These are phyloP conservation scores for Claviceps citrina DNA, from an alignment of 2,329 filamentous ascomycete genomes.

Conservation along the genomic window DNA sequence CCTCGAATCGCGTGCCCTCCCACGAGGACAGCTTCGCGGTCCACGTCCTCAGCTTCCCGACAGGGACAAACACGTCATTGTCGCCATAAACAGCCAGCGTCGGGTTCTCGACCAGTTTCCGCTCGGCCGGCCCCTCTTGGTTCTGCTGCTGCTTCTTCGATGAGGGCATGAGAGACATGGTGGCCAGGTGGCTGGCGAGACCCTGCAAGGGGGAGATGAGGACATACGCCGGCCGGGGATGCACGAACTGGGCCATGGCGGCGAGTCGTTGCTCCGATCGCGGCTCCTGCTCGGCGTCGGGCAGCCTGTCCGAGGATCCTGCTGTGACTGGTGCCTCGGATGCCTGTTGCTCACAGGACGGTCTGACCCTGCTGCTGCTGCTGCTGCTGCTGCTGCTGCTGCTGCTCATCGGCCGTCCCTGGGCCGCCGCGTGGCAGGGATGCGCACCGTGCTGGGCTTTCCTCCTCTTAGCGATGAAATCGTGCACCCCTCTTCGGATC, in stretches of 20 bases:
- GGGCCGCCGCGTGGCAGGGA: constrained; percentile 1
- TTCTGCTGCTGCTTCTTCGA: constrained; percentile 11
- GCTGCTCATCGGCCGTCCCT: background rate
- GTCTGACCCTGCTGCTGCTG: no score
- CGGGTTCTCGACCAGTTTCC: constrained; percentile 40
- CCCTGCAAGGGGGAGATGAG: constrained; percentile 54
- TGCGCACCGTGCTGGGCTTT: constrained; percentile 11
- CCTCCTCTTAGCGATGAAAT: constrained; percentile 29
- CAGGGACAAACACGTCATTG: constrained; percentile 56
- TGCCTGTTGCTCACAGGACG: no score
- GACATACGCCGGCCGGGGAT: constrained; percentile 38
- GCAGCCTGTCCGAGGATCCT: background rate
- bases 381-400: background rate
- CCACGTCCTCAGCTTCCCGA: constrained; percentile 53
- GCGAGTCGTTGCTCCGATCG: constrained; percentile 15
- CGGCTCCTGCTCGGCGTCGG: background rate
- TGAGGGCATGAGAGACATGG: constrained; percentile 37
- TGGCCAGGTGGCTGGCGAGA: constrained; percentile 43
- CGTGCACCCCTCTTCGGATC: constrained; percentile 31
- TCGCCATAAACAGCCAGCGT: constrained; percentile 63
- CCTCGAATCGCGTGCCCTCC: constrained; percentile 30
- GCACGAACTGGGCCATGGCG: constrained; percentile 19
- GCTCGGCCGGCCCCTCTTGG: constrained; percentile 28
- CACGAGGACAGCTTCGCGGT: constrained; percentile 31
- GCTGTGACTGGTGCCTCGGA: background rate